Evolutionary conservation across 2,329 filamentous ascomycete genomes (phyloP).

Genomic region (Paecilomyces dactylethromorphus): DNA sequence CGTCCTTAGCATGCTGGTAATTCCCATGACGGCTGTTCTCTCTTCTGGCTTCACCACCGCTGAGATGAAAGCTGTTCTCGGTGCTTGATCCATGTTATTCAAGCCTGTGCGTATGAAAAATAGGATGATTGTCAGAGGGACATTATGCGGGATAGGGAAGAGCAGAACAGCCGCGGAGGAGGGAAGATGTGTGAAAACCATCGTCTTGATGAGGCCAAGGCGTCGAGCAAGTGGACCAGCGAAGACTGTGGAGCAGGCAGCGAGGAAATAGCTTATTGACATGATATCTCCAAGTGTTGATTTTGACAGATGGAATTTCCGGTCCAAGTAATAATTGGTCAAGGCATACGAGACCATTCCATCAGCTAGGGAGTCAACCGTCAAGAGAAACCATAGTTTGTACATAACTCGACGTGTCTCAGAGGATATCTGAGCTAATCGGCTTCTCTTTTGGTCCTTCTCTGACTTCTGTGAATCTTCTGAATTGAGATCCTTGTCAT

Average conservation of each 20-base stretch:
- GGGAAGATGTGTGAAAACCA: neutral
- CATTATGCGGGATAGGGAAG: neutral
- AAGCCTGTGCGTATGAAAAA: neutral
- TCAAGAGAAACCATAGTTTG: constrained; percentile 59
- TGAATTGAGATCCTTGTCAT: no score
- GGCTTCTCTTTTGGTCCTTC: neutral
- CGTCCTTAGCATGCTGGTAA: neutral
- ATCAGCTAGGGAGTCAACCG: constrained; percentile 59
- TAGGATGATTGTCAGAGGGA: neutral
- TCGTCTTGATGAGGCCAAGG: neutral
- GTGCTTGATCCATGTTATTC: neutral
- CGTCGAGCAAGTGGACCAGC: neutral
- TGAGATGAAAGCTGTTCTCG: neutral
- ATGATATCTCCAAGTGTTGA: constrained; percentile 55
- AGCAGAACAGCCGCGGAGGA: neutral
- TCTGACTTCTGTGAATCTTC: neutral
- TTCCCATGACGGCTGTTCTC: neutral
- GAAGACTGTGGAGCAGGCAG: neutral
- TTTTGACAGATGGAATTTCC: constrained; percentile 51
- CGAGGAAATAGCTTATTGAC: constrained; percentile 41
- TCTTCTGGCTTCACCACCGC: neutral
- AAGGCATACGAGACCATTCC: constrained; percentile 57
- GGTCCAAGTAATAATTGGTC: constrained; percentile 54
- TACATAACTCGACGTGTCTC: constrained; percentile 55
- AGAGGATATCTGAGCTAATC: constrained; percentile 3